Evolutionary conservation across 1,284 basidiomycete species (phyloP), one percentile per base, ranked within the genome.

Genomic region (Fomitopsis palustris): DNA sequence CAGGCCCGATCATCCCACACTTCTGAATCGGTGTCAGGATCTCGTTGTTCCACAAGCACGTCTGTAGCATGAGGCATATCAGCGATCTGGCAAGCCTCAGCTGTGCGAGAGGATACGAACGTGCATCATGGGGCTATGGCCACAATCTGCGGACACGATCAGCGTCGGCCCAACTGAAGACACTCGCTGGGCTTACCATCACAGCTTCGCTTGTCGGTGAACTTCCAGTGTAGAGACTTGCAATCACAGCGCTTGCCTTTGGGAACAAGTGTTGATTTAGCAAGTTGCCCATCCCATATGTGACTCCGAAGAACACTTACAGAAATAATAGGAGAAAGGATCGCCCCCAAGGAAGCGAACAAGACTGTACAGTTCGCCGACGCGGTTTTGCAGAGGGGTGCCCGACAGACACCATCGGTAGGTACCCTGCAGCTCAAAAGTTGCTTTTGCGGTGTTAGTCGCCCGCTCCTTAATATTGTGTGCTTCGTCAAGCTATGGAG

Each of bases 381-480:
- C 97, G 62, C 96, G 88, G 69, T 97, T 97, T 74, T 98, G 93
- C 14, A 96, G 76, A 0, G 95, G 96, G n/a, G 96, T 98, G n/a
- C 96, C 97, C 27, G 95, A 98, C 33, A 99, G 79, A 74, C 97
- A 99, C 97, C 97, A 99, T 62, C 87, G 87, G 66, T 87, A 94
- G 60, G 85, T 84, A 58, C 90, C 86, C 66, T 90, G 75, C 4
- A 99, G 79, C 55, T 95, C 92, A 71, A 99, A 99, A 0, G 95
- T 85, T 10, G 94, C 95, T 74, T 98, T 98, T 2, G 97, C 96
- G 0, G 96, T 98, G 70, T 98, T 98, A 1, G 95, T 96, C 1
- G 87, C 77, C 16, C 97, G 86, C 72, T 99, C 96, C 72, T 96
- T 96, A 78, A 97, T 99, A 72, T 97, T 98, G 75, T 99, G 97